Conservation (phyloP, 2,329 filamentous ascomycete genomes). For the Davidsoniella eucalypti region DNA sequence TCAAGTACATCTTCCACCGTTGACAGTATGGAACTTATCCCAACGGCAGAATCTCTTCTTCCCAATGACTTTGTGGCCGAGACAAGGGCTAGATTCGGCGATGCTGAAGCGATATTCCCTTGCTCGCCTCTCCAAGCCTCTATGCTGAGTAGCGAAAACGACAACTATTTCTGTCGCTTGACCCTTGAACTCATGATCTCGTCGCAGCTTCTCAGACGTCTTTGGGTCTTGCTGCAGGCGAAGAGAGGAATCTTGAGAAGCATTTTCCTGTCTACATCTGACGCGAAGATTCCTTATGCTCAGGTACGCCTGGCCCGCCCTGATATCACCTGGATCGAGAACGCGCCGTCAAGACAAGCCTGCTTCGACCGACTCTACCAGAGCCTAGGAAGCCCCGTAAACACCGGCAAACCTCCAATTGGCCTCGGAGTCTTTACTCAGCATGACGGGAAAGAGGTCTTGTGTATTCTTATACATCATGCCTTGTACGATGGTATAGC, state of each 20-base stretch:
- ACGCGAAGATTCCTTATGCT: conserved; percentile 44
- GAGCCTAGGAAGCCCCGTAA: conserved; percentile 24
- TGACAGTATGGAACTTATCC: background rate
- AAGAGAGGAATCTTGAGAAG: conserved; percentile 68
- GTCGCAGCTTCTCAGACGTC: conserved; percentile 14
- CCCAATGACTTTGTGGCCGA: conserved; percentile 19
- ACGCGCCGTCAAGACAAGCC: conserved; percentile 20
- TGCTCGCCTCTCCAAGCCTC: conserved; percentile 45
- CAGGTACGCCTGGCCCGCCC: conserved; percentile 48
- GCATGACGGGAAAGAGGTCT: conserved; percentile 18
- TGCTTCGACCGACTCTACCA: conserved; percentile 25
- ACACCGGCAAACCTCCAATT: conserved; percentile 29
- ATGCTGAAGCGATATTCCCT: conserved; percentile 46
- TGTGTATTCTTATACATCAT: conserved; percentile 51
- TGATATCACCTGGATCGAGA: conserved; percentile 25
- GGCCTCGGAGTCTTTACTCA: conserved; percentile 27
- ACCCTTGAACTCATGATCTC: conserved; percentile 42
- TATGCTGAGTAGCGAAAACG: conserved; percentile 38
- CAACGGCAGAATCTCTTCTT: conserved; percentile 13
- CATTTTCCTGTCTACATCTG: conserved; percentile 50
- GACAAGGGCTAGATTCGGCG: conserved; percentile 12
- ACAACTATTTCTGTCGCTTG: conserved; percentile 58
- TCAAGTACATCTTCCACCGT: background rate
- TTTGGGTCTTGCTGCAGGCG: conserved; percentile 29
- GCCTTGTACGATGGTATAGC: conserved; percentile 76